Conservation (phyloP, 306 rosid genomes). For the Sesbania bispinosa region DNA sequence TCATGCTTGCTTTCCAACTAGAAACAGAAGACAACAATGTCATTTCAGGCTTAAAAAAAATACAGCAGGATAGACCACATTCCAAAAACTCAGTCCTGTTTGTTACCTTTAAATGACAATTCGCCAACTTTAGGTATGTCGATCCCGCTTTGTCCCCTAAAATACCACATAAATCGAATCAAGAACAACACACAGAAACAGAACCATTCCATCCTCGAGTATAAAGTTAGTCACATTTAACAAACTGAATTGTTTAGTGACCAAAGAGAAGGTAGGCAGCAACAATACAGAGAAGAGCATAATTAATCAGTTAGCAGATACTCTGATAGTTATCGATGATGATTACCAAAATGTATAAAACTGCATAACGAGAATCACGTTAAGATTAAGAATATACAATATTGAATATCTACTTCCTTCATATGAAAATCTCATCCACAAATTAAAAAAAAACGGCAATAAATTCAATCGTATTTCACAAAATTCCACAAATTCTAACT, state of each 20-base stretch:
- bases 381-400: background rate
- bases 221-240: background rate
- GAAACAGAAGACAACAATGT: conserved; percentile 19
- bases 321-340: background rate
- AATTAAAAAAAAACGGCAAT: background rate
- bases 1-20: conserved; percentile 94
- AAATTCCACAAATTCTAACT: background rate
- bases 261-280: background rate
- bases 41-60: background rate
- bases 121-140: conserved; percentile 65
- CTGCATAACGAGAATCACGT: background rate
- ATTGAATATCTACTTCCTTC: background rate
- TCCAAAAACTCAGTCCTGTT: conserved; percentile 16
- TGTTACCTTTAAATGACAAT: conserved; percentile 83
- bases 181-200: conserved; percentile 6
- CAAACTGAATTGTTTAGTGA: background rate
- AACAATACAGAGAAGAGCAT: background rate
- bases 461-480: background rate
- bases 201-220: background rate
- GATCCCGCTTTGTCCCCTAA: conserved; percentile 89
- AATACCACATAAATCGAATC: conserved; percentile 20
- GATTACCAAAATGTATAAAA: background rate
- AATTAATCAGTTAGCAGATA: background rate
- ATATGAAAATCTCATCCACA: background rate
- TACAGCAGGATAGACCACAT: background rate